Evolutionary conservation across 805 yeast species (phyloP).

Genomic region (Lipomyces orientalis): DNA sequence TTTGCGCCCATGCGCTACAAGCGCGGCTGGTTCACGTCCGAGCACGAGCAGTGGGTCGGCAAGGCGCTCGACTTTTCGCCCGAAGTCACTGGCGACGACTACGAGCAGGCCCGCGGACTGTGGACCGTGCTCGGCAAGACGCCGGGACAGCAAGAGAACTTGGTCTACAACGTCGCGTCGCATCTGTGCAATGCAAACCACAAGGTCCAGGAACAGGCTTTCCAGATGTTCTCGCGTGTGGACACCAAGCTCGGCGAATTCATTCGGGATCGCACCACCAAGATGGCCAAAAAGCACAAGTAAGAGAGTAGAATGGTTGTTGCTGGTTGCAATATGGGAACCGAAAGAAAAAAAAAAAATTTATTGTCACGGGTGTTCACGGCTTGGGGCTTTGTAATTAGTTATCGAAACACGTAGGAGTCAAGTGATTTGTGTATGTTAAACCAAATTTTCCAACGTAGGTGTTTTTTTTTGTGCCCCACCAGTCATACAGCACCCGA

Average conservation of each 20-base stretch:
- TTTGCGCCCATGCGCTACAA: constrained; percentile 40
- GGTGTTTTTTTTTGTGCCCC: not conserved
- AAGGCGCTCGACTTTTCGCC: constrained; percentile 73
- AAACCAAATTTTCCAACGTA: not conserved
- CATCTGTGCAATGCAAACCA: constrained; percentile 73
- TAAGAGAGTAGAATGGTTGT: not conserved
- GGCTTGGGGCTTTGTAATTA: not conserved
- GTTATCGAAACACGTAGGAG: not conserved
- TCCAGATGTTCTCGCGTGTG: constrained; percentile 77
- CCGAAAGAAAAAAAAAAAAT: too few species aligned
- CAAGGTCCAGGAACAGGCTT: constrained; percentile 76
- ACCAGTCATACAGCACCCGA: not conserved
- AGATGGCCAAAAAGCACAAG: constrained; percentile 12
- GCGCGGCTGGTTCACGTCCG: constrained; percentile 46
- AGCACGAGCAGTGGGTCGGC: constrained; percentile 82
- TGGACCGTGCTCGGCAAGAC: constrained; percentile 79
- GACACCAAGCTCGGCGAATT: constrained; percentile 68
- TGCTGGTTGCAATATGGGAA: not conserved
- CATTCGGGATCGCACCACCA: constrained; percentile 51
- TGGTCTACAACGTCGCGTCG: constrained; percentile 82
- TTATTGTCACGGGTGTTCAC: not conserved
- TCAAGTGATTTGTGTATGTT: not conserved
- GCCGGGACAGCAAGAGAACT: constrained; percentile 81
- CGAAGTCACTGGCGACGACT: constrained; percentile 67
- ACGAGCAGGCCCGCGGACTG: constrained; percentile 73